A percentile compares a stretch with the other conserved stretches of the same genome.
Conservation (phyloP, 257 asterid genomes). For the Gardenia jasminoides region DNA sequence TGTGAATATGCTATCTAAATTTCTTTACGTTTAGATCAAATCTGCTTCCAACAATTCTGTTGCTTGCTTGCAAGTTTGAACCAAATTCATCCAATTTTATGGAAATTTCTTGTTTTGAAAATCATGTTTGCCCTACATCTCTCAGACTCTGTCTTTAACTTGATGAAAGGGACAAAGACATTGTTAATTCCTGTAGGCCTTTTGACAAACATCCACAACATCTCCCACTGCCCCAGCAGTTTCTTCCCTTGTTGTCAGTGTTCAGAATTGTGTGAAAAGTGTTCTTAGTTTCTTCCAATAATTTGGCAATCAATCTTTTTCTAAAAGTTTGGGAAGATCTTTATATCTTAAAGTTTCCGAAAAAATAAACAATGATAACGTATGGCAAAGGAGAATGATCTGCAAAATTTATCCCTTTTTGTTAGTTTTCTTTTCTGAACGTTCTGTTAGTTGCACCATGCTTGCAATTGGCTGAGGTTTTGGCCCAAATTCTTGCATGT, state of each 20-base stretch:
- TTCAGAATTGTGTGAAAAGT: background rate
- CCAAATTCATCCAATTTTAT: background rate
- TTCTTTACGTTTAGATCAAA: background rate
- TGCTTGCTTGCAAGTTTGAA: background rate
- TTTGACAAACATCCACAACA: background rate
- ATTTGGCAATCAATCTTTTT: background rate
- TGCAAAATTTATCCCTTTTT: background rate
- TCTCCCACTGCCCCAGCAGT: background rate
- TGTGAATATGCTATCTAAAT: background rate
- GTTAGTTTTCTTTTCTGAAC: too few species aligned
- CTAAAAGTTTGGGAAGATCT: background rate
- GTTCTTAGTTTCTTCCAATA: background rate
- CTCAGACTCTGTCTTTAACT: background rate
- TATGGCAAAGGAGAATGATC: background rate
- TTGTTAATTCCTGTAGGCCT: background rate
- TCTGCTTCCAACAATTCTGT: too few species aligned
- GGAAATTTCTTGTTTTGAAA: background rate
- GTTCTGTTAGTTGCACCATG: background rate
- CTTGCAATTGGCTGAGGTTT: background rate
- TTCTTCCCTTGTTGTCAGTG: background rate
- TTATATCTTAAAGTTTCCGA: background rate
- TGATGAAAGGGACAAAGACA: background rate
- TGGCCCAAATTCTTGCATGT: background rate
- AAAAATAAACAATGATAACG: background rate
- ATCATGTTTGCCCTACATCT: background rate